Evolutionary conservation across 305 asterid species (phyloP).

Genomic region (Lippia alba): DNA sequence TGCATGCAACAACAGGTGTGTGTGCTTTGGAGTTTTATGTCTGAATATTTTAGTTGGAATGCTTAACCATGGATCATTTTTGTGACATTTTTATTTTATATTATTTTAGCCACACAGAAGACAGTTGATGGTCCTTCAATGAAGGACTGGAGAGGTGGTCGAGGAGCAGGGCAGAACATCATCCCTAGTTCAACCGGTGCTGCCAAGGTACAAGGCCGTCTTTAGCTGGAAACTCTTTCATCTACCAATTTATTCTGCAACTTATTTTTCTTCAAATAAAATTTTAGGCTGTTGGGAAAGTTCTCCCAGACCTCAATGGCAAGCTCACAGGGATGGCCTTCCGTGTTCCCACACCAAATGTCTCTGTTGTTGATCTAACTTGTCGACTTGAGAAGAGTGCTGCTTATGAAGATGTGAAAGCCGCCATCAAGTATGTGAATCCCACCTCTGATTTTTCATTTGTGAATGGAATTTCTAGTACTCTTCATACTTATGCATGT

Average conservation of each 20-base stretch:
- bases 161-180: slow-evolving; percentile 98
- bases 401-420: slow-evolving; percentile 96
- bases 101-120: slow-evolving; percentile 89
- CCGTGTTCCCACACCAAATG: slow-evolving; percentile 98
- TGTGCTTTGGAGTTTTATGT: slow-evolving; percentile 13
- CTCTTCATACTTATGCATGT: not conserved
- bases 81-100: slow-evolving; percentile 27
- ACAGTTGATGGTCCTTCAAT: slow-evolving; percentile 98
- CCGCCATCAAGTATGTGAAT: slow-evolving; percentile 76
- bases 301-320: slow-evolving; percentile 95
- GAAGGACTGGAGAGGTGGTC: slow-evolving; percentile 99
- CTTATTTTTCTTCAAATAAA: slow-evolving; percentile 25
- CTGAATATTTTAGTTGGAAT: slow-evolving; percentile 24
- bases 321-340: slow-evolving; percentile 99
- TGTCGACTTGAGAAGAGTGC: slow-evolving; percentile 91
- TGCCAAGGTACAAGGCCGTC: slow-evolving; percentile 73
- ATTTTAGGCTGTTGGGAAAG: slow-evolving; percentile 95
- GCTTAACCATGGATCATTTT: slow-evolving; percentile 30
- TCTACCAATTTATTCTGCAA: not conserved
- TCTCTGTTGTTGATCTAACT: slow-evolving; percentile 96
- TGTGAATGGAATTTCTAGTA: not conserved
- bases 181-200: slow-evolving; percentile 99
- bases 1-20: slow-evolving; percentile 93
- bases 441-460: slow-evolving; percentile 4
- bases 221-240: slow-evolving; percentile 9